Evolutionary conservation across 495 filamentous ascomycete genomes (phyloP).

Genomic region (Talaromyces wortmannii): DNA sequence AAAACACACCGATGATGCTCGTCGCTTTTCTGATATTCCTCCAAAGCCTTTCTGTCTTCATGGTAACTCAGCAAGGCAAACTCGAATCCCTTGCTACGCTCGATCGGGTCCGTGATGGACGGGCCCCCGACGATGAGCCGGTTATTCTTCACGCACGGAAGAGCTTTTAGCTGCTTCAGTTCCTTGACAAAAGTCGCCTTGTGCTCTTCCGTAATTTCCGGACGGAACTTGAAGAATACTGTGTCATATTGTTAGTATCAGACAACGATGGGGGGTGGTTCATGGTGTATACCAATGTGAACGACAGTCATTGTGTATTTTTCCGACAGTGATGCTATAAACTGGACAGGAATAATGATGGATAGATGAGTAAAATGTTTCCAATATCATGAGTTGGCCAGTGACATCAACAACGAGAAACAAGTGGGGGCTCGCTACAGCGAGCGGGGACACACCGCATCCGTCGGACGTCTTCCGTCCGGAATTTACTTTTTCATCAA

Average conservation of each 20-base stretch:
- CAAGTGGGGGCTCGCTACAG: too few species aligned
- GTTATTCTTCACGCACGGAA: constrained; percentile 21
- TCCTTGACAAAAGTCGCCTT: constrained; percentile 23
- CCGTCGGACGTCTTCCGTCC: background rate
- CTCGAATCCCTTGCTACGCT: constrained; percentile 29
- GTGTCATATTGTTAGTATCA: background rate
- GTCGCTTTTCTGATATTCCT: constrained; percentile 25
- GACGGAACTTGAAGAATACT: constrained; percentile 30
- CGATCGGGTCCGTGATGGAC: constrained; percentile 26
- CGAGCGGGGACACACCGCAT: background rate
- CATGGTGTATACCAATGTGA: background rate
- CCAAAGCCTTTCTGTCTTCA: constrained; percentile 17
- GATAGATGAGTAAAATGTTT: too few species aligned
- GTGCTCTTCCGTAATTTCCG: constrained; percentile 20
- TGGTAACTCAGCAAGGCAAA: constrained; percentile 29
- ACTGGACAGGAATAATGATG: too few species aligned
- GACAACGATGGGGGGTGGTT: too few species aligned
- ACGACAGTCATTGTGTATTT: background rate
- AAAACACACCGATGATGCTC: constrained; percentile 24
- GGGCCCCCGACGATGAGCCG: constrained; percentile 28
- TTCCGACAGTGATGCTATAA: too few species aligned
- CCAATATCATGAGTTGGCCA: too few species aligned
- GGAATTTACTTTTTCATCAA: background rate
- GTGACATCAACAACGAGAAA: too few species aligned
- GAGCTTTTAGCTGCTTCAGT: constrained; percentile 20